Base-by-base conservation (phyloP, 768 basidiomycete genomes). In the Boletus coccyginus region DNA sequence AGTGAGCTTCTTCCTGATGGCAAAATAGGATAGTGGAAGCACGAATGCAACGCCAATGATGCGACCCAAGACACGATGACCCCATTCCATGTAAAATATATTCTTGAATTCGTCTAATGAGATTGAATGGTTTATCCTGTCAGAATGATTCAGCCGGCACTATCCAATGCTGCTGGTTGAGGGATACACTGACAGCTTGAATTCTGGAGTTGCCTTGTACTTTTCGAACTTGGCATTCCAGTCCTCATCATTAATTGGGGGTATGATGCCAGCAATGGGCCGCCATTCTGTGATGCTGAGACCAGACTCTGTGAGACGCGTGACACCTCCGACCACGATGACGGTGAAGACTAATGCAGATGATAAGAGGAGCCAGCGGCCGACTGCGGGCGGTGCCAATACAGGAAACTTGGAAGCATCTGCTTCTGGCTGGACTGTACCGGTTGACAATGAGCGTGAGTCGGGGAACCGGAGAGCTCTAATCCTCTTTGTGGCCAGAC, bases 81-180 rank as follows among this genome's bases (percentile, higher is more conserved):
- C 83, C 93, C 94, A 99, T 80, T 99, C 97, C 96, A 94, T 95
- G 75, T 88, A 90, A 73, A 94, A 99, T 56, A 99, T 98, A 58
- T 82, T 81, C 73, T 99, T 98, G 78, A 99, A 99, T 66, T 98
- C 90, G 31, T 86, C 79, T 53, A 98, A 74, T 32, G 86, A 84
- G 53, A 97, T 94, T 11, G 87, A 84, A 57, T 92, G 88, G 70
- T 99, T 99, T 59, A 94, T 75, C 66, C 95, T 98, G 66, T 53
- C 27, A 29, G 24, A 38, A 42, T 27, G 21, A 35, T 47, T 53
- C 27, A 58, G 36, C 10, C 49, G 14, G 21, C 11, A 46, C 46
- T 36, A 42, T 12, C 38, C 17, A 36, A 47, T 10, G 36, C 10
- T 38, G 42, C 36, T 55, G 45, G 48, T 54, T 14, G 44, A 36